phyloP scores from a whole-genome alignment of 2,329 filamentous ascomycete species.

The Fusarium begoniae region DNA sequence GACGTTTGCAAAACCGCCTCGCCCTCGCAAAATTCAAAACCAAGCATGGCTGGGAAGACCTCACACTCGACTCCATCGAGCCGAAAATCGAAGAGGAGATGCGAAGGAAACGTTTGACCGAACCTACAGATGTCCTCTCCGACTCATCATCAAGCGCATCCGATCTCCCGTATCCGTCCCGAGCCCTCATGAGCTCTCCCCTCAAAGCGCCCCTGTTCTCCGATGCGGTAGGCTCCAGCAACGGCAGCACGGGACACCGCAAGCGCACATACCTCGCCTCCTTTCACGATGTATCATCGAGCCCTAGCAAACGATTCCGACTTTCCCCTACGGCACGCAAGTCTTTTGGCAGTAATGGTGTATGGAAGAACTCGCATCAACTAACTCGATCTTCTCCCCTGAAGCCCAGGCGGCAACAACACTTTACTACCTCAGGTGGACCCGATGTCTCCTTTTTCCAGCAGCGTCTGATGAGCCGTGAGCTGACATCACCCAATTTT shows the following conservation, averaged over 20 bases:
- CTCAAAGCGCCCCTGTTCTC: constrained; percentile 86
- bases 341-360: constrained; percentile 63
- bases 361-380: constrained; percentile 81
- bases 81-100: constrained; percentile 83
- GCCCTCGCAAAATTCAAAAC: constrained; percentile 98
- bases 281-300: constrained; percentile 65
- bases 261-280: constrained; percentile 70
- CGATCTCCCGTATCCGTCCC: constrained; percentile 75
- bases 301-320: constrained; percentile 75
- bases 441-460: constrained; percentile 84
- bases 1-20: constrained; percentile 90
- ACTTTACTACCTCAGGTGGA: constrained; percentile 76
- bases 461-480: constrained; percentile 72
- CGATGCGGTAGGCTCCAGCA: constrained; percentile 78
- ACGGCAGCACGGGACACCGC: constrained; percentile 71
- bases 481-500: constrained; percentile 68
- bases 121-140: constrained; percentile 76
- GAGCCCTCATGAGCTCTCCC: constrained; percentile 82
- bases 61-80: constrained; percentile 86
- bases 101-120: constrained; percentile 73
- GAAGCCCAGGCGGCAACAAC: constrained; percentile 77
- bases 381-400: constrained; percentile 88
- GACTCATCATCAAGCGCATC: constrained; percentile 88
- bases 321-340: constrained; percentile 67
- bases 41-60: constrained; percentile 92